These are phyloP conservation scores for Rutstroemia sp. DNA, from an alignment of 2,329 filamentous ascomycete genomes.

Conservation along the genomic window DNA sequence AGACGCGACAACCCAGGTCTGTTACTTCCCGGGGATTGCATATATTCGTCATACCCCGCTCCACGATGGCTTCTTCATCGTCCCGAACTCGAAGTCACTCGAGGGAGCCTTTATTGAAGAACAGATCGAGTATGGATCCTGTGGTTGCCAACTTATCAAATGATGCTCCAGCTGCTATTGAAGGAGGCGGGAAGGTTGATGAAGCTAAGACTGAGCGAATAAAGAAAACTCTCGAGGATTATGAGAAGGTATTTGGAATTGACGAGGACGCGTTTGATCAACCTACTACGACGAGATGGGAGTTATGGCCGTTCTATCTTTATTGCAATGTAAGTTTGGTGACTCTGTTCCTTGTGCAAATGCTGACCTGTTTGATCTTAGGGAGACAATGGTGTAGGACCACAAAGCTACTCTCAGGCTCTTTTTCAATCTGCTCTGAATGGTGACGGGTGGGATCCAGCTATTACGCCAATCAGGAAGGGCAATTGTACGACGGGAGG, in stretches of 20 bases:
- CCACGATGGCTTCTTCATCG: slow-evolving; percentile 2
- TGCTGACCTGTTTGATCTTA: slow-evolving; percentile 4
- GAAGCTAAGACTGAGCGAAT: slow-evolving; percentile 14
- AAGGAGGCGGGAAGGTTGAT: slow-evolving; percentile 5
- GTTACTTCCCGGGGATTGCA: neutral
- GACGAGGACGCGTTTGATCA: slow-evolving; percentile 32
- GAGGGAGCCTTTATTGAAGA: neutral
- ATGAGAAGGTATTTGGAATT: slow-evolving; percentile 32
- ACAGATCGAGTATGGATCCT: neutral
- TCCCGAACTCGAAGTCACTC: neutral
- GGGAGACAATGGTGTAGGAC: slow-evolving; percentile 37
- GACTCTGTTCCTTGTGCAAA: neutral
- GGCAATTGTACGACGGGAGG: slow-evolving; percentile 23
- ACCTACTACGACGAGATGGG: slow-evolving; percentile 34
- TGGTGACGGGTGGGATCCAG: slow-evolving; percentile 32
- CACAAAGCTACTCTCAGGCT: slow-evolving; percentile 34
- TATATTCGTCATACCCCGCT: neutral
- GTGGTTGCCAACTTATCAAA: no score
- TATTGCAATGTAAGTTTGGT: slow-evolving; percentile 32
- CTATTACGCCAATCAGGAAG: slow-evolving; percentile 21
- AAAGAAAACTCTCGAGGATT: slow-evolving; percentile 23
- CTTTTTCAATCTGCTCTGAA: slow-evolving; percentile 36
- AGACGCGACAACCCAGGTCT: neutral
- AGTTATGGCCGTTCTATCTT: slow-evolving; percentile 37
- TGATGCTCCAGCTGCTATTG: neutral